A percentile compares a stretch with the other conserved stretches of the same genome.
These are phyloP conservation scores for Blastocystis sp. DNA, from an alignment of 352 stramenopile species.

Conservation along the genomic window DNA sequence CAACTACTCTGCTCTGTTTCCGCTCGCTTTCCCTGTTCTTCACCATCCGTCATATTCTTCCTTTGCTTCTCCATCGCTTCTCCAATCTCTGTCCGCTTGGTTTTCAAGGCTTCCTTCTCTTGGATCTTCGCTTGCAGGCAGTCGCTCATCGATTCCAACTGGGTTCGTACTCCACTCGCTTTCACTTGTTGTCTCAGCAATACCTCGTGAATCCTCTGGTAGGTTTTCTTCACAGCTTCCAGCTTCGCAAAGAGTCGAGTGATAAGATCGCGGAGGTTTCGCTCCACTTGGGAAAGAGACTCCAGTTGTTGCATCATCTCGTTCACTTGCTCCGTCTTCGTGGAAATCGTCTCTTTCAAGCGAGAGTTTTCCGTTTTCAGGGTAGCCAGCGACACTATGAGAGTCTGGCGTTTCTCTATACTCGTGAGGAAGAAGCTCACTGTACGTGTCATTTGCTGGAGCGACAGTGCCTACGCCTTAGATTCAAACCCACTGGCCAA, in stretches of 20 bases:
- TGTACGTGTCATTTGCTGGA: conserved; percentile 53
- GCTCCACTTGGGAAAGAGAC: neutral
- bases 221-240: neutral
- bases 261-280: conserved; percentile 9
- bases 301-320: conserved; percentile 26
- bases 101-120: neutral
- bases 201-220: neutral
- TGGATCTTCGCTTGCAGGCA: neutral
- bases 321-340: conserved; percentile 10
- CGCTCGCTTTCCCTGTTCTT: too few species aligned
- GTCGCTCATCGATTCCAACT: neutral
- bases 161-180: neutral
- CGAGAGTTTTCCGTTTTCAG: conserved; percentile 51
- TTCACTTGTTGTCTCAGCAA: neutral
- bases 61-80: neutral
- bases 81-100: neutral
- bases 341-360: conserved; percentile 2
- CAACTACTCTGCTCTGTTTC: too few species aligned
- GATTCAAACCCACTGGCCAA: neutral
- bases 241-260: neutral
- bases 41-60: too few species aligned
- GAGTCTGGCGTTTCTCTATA: conserved; percentile 45
- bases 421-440: conserved; percentile 41
- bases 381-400: conserved; percentile 39
- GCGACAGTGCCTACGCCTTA: conserved; percentile 4